Percentiles rank a stretch among this genome's conserved stretches.
These are phyloP conservation scores for Ophiocordyceps unilateralis DNA, from an alignment of 2,329 filamentous ascomycete genomes.

Conservation along the genomic window DNA sequence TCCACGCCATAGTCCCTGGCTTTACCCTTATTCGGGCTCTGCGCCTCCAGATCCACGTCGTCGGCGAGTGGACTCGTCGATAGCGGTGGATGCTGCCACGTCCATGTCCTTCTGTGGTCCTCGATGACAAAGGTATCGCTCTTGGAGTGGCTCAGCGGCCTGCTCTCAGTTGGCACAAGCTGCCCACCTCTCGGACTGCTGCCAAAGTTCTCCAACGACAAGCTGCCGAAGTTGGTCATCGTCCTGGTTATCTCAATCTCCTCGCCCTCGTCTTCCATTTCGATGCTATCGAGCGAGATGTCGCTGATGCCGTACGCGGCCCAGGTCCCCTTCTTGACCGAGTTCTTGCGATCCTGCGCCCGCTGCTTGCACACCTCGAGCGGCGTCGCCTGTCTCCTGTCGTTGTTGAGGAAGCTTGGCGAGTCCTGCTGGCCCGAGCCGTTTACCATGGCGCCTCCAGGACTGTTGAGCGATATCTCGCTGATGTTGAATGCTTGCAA, in stretches of 20 bases:
- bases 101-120: conserved; percentile 9
- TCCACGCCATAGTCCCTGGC: neutral
- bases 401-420: neutral
- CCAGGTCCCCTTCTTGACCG: neutral
- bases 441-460: neutral
- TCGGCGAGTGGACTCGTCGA: neutral
- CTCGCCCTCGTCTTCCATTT: neutral
- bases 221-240: neutral
- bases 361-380: neutral
- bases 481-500: neutral
- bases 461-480: neutral
- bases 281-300: conserved; percentile 15
- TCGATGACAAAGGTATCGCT: conserved; percentile 21
- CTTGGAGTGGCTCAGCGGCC: conserved; percentile 8
- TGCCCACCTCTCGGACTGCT: neutral
- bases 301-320: conserved; percentile 19
- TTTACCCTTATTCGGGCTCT: conserved; percentile 9
- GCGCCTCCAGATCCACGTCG: conserved; percentile 11
- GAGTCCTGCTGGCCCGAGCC: neutral
- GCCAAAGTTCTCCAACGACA: neutral
- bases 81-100: conserved; percentile 5
- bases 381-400: neutral
- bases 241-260: neutral
- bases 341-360: neutral
- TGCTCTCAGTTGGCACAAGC: neutral